Evolutionary conservation across 2,329 filamentous ascomycete genomes (phyloP).

Genomic region (Tolypocladium sp.): DNA sequence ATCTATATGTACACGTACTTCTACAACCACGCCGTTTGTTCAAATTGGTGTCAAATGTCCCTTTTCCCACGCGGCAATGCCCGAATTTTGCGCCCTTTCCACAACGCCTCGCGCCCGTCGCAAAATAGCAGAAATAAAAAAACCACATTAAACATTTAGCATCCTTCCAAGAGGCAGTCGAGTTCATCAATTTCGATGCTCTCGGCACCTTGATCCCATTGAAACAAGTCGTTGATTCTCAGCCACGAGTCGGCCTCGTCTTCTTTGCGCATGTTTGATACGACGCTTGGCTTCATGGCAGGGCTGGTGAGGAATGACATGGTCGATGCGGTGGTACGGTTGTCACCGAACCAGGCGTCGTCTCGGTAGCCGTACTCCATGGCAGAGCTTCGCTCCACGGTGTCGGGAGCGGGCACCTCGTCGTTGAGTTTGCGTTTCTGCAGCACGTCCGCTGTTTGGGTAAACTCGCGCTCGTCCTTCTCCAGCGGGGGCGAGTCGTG

Average conservation of each 20-base stretch:
- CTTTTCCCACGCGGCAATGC: background rate
- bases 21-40: constrained; percentile 11
- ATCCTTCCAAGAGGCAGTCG: constrained; percentile 74
- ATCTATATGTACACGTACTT: constrained; percentile 22
- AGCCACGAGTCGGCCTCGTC: constrained; percentile 30
- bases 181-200: constrained; percentile 88
- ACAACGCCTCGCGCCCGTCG: constrained; percentile 12
- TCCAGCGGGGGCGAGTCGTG: constrained; percentile 84
- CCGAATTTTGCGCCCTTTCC: background rate
- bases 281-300: constrained; percentile 32
- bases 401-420: constrained; percentile 20
- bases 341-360: constrained; percentile 45
- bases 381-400: constrained; percentile 16
- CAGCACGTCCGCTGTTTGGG: constrained; percentile 82
- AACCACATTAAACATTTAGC: constrained; percentile 34
- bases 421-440: constrained; percentile 54
- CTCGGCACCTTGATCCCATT: constrained; percentile 70
- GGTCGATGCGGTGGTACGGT: constrained; percentile 24
- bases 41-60: background rate
- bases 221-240: constrained; percentile 29
- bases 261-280: constrained; percentile 23
- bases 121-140: constrained; percentile 6
- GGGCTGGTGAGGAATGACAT: constrained; percentile 42
- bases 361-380: constrained; percentile 31
- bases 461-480: constrained; percentile 93